These are phyloP conservation scores for Globisporangium rhizosaccharum DNA, from an alignment of 352 stramenopile species.

Conservation along the genomic window DNA sequence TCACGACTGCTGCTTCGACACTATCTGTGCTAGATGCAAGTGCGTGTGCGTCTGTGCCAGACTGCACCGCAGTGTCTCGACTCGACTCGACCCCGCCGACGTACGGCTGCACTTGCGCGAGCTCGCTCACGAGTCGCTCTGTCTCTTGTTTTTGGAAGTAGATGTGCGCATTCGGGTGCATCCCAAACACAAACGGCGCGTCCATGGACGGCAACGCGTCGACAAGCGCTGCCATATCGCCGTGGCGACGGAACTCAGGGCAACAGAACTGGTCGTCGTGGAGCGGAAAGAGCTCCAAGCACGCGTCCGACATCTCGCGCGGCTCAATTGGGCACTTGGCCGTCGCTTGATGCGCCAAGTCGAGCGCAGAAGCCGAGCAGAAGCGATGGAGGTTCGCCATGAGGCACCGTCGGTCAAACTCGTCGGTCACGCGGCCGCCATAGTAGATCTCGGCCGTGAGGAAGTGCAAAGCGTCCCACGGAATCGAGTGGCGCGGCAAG, in stretches of 20 bases:
- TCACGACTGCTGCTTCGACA: slow-evolving; percentile 16
- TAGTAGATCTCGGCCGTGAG: slow-evolving; percentile 82
- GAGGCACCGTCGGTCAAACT: slow-evolving; percentile 71
- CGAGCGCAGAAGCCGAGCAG: slow-evolving; percentile 29
- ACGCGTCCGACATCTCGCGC: not conserved
- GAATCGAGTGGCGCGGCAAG: slow-evolving; percentile 19
- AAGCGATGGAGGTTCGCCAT: slow-evolving; percentile 65
- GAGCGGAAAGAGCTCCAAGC: slow-evolving; percentile 15
- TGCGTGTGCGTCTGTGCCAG: not conserved
- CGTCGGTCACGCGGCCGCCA: slow-evolving; percentile 73
- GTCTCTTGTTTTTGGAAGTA: slow-evolving; percentile 59
- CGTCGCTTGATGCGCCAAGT: not conserved
- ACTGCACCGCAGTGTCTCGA: too few relatives aligned
- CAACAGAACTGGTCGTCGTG: slow-evolving; percentile 33
- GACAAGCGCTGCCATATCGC: slow-evolving; percentile 44
- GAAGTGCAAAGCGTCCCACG: slow-evolving; percentile 75
- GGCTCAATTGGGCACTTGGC: not conserved
- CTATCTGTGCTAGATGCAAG: not conserved
- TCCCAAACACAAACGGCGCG: slow-evolving; percentile 67
- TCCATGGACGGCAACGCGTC: slow-evolving; percentile 44
- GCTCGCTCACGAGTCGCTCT: slow-evolving; percentile 27
- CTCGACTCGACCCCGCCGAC: not conserved
- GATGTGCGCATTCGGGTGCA: slow-evolving; percentile 78
- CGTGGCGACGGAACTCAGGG: slow-evolving; percentile 30
- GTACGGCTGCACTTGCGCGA: slow-evolving; percentile 35